phyloP scores from a whole-genome alignment of 2,329 filamentous ascomycete species.

The Penicillium palitans region DNA sequence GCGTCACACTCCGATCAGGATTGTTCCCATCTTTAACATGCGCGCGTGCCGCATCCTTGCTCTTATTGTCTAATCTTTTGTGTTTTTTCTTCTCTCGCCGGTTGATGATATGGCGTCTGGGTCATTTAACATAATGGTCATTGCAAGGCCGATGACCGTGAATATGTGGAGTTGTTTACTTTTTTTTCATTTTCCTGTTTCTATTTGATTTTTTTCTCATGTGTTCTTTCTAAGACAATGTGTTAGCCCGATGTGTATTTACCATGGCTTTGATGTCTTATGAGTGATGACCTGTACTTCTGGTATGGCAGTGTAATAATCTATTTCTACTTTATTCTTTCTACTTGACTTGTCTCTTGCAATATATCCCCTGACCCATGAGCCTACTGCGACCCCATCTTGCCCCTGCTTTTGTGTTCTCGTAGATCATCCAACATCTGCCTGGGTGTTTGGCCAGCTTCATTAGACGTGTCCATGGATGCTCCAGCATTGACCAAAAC shows the following conservation, averaged over 20 bases:
- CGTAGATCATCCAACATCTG: too few species aligned
- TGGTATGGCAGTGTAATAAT: slow-evolving; percentile 28
- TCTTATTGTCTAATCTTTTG: slow-evolving; percentile 4
- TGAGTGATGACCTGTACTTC: slow-evolving; percentile 32
- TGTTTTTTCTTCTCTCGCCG: slow-evolving; percentile 4
- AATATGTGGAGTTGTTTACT: slow-evolving; percentile 15
- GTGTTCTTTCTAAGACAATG: slow-evolving; percentile 15
- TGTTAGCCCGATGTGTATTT: slow-evolving; percentile 24
- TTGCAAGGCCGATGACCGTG: slow-evolving; percentile 5
- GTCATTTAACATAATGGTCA: slow-evolving; percentile 11
- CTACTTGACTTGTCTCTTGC: background rate
- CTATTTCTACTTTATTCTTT: slow-evolving; percentile 5
- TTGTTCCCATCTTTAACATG: slow-evolving; percentile 11
- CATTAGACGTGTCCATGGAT: too few species aligned
- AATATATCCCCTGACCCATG: too few species aligned
- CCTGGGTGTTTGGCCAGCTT: too few species aligned
- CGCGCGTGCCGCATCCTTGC: background rate
- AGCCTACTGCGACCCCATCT: too few species aligned
- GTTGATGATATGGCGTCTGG: slow-evolving; percentile 10
- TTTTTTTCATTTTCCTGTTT: slow-evolving; percentile 12
- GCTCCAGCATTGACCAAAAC: too few species aligned
- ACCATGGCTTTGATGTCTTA: slow-evolving; percentile 31
- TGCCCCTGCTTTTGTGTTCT: too few species aligned
- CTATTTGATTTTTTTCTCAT: slow-evolving; percentile 12
- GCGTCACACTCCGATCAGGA: slow-evolving; percentile 40